These are phyloP conservation scores for Cunninghamia lanceolata DNA, from an alignment of 75 land plant genomes.

Conservation along the genomic window DNA sequence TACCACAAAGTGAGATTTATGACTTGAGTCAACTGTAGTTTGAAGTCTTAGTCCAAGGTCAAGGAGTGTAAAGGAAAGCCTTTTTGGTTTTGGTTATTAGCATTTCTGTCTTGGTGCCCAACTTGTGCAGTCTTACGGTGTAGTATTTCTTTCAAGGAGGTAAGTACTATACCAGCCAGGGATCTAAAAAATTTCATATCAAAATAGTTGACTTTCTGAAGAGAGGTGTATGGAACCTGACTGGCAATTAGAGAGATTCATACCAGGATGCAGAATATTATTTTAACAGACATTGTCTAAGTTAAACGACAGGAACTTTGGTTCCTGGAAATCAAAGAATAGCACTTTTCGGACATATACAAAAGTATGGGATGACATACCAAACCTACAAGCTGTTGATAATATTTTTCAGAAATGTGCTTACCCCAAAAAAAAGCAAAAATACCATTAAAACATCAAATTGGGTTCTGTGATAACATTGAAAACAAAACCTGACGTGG, in stretches of 20 bases:
- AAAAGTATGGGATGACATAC: background rate
- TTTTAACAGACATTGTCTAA: background rate
- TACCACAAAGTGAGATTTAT: background rate
- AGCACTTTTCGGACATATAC: background rate
- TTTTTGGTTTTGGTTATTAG: too few relatives aligned
- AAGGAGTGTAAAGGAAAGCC: too few relatives aligned
- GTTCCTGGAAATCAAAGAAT: background rate
- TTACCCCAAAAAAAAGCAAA: too few relatives aligned
- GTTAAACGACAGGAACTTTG: background rate
- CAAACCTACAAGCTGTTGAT: too few relatives aligned
- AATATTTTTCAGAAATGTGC: too few relatives aligned
- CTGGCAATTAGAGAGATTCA: background rate
- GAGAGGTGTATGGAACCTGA: background rate
- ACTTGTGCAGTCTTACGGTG: background rate
- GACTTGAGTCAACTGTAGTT: background rate
- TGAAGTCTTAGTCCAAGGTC: background rate
- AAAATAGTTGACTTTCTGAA: background rate
- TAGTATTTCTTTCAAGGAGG: background rate
- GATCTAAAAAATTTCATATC: background rate
- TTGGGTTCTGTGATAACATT: too few relatives aligned
- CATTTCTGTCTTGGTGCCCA: background rate
- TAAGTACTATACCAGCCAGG: background rate
- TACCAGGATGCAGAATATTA: background rate
- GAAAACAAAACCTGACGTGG: too few relatives aligned
- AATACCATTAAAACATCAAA: too few relatives aligned